Evolutionary conservation across 257 asterid genomes (phyloP), one percentile per base, ranked within the genome.

Genomic region (Plantago ovata): DNA sequence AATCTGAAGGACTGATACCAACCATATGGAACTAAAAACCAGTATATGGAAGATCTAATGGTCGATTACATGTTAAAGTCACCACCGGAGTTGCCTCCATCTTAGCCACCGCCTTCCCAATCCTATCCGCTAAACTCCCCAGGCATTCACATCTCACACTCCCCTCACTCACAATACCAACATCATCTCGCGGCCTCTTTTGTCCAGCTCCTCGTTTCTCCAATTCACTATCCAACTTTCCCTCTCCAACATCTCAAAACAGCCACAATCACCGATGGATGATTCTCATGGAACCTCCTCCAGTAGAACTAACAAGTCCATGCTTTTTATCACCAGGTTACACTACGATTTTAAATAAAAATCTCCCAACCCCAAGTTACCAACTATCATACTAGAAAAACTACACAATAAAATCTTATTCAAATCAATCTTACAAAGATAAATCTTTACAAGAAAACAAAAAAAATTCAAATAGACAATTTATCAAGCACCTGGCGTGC

Each of bases 251-350:
- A 10, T 24, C 20, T 13, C 14, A 3, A 36, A 43, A 33, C 41
- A 46, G 56, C n/a, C 63, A 55, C 13, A 75, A 67, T 23, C 77
- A 84, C 57, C 82, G 77, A 56, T 92, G 96, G 96, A 80, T 80
- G 83, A 94, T 92, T 65, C 72, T 85, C 15, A 60, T 85, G 80
- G 85, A 80, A 50, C 38, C 72, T 41, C 96, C 95, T 62, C 76
- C 83, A 3, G 65, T 18, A 12, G 66, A 69, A 38, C 69, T 76
- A n/a, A n/a, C n/a, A n/a, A n/a, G n/a, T n/a, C n/a, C n/a, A n/a
- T n/a, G n/a, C n/a, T n/a, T n/a, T n/a, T n/a, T n/a, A n/a, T n/a
- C n/a, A n/a, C n/a, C n/a, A n/a, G n/a, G n/a, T n/a, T n/a, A n/a
- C n/a, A n/a, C n/a, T n/a, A n/a, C n/a, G n/a, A n/a, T n/a, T n/a